Base-by-base conservation (phyloP, 208 protist genomes). In the Trypanosoma theileri region DNA sequence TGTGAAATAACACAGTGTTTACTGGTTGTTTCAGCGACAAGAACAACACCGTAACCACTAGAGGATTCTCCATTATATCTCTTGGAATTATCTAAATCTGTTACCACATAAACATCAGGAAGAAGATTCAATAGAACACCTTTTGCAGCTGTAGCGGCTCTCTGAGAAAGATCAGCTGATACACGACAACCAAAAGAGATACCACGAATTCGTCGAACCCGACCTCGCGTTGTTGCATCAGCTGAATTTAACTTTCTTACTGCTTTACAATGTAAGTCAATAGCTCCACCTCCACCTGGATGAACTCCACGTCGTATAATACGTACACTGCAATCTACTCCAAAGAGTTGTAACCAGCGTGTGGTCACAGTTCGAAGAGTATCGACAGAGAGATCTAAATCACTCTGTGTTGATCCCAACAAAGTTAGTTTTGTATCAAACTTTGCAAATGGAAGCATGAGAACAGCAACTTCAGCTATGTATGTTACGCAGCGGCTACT, bases 11-110 rank as follows among this genome's bases (percentile, higher is more conserved):
- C 78, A 60, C 81, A 89, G 26, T 85, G 61, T 62, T 93, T 89
- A 51, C 83, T 89, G 0, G 90, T 98, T 22, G 90, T 96, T 69
- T 98, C 92, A n/a, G 95, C 89, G 16, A 98, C 93, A 31, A 98
- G 80, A 35, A 94, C 59, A 31, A 98, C 81, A 40, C 93, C 95
- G 66, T 96, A 98, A 53, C 95, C 95, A 71, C 86, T 92, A n/a
- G 77, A 78, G 45, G 56, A 44, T 44, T 77, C 84, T 19, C 53
- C 82, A 53, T 78, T 72, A 53, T 77, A 72, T 2, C 60, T 69
- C 65, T 87, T 85, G 17, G 78, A 69, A 31, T 74, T 85, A 70
- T 96, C 89, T 31, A 94, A 79, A 77, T 98, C 95, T 13, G 92
- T 96, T 52, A 96, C 88, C 28, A 98, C 82, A 75, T 96, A 97